Evolutionary conservation across 2,329 filamentous ascomycete genomes (phyloP).

Genomic region (Cladosporium sp.): DNA sequence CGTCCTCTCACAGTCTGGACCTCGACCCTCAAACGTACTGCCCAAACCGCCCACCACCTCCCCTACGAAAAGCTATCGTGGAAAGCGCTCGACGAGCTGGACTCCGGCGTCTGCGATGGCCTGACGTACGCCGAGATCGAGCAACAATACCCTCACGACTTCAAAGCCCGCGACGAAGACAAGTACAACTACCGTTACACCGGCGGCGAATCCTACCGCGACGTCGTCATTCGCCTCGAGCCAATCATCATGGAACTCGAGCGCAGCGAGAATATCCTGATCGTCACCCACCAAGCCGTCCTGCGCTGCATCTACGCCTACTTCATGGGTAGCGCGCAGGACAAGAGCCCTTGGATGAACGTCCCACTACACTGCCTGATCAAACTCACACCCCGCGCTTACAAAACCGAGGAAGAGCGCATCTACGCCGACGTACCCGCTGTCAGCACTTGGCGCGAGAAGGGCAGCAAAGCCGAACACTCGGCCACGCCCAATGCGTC

Average conservation of each 20-base stretch:
- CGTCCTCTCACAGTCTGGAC: slow-evolving; percentile 69
- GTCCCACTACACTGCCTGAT: slow-evolving; percentile 95
- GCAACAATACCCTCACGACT: slow-evolving; percentile 86
- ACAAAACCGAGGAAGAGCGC: slow-evolving; percentile 84
- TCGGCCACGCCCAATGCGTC: slow-evolving; percentile 41
- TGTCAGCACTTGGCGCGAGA: slow-evolving; percentile 92
- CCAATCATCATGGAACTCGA: slow-evolving; percentile 99
- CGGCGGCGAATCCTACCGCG: slow-evolving; percentile 90
- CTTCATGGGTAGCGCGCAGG: slow-evolving; percentile 95
- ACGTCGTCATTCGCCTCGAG: slow-evolving; percentile 94
- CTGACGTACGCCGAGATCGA: slow-evolving; percentile 96
- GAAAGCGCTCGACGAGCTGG: slow-evolving; percentile 97
- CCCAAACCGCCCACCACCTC: slow-evolving; percentile 82
- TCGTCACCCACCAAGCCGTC: slow-evolving; percentile 96
- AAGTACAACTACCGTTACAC: slow-evolving; percentile 99
- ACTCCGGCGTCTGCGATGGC: slow-evolving; percentile 93
- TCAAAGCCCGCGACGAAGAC: slow-evolving; percentile 90
- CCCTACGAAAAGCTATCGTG: slow-evolving; percentile 94
- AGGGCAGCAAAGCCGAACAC: slow-evolving; percentile 88
- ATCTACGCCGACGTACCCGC: slow-evolving; percentile 90
- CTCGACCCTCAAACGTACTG: slow-evolving; percentile 75
- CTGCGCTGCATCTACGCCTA: slow-evolving; percentile 97
- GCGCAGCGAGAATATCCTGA: slow-evolving; percentile 91
- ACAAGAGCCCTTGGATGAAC: slow-evolving; percentile 96
- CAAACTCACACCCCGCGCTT: slow-evolving; percentile 90